Evolutionary conservation across 2,329 filamentous ascomycete species (phyloP), one percentile per base, ranked within the genome.

Genomic region (Pseudopithomyces maydicus): DNA sequence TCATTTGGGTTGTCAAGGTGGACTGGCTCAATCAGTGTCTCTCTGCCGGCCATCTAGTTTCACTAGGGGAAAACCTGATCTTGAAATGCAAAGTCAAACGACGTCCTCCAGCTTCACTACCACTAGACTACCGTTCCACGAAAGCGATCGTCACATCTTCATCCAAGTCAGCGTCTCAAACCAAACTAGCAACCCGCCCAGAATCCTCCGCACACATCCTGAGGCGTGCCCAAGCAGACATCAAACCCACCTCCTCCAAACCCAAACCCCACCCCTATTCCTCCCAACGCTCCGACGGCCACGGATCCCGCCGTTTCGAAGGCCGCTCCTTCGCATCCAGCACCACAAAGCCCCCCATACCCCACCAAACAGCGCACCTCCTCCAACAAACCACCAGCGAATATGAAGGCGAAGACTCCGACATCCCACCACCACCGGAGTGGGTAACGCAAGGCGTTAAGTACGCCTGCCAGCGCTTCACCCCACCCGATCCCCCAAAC

Each of bases 401-500:
- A 56, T 84, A 93, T 55, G 90, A 96, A 23, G 80, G 83, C 17
- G 74, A 77, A 1, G 68, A 72, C 26, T 78, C 57, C 35, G 75
- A 83, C 2, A 71, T 91, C 1, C 91, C 90, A 0, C 80, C 84
- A 0, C 77, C 91, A 12, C 93, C 92, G 1, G 84, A 85, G 2
- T 96, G 86, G 86, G 85, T 88, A 12, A 78, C 81, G 41, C 75
- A 90, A 53, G 81, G 84, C 26, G 79, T 86, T 11, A 80, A 81
- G 6, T 97, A 95, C 74, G 88, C 93, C 5, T 98, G 95, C 67
- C 86, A 96, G 72, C 87, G 94, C 22, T 85, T 87, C 1, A 91
- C 92, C 0, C 89, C 88, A 0, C 76, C 85, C 0, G 78, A 88
- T 53, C 81, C 87, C 0, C 90, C 90, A 0, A 98, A 98, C 65